phyloP scores from a whole-genome alignment of 2,329 filamentous ascomycete species.

The Raffaelea deltoideospora region DNA sequence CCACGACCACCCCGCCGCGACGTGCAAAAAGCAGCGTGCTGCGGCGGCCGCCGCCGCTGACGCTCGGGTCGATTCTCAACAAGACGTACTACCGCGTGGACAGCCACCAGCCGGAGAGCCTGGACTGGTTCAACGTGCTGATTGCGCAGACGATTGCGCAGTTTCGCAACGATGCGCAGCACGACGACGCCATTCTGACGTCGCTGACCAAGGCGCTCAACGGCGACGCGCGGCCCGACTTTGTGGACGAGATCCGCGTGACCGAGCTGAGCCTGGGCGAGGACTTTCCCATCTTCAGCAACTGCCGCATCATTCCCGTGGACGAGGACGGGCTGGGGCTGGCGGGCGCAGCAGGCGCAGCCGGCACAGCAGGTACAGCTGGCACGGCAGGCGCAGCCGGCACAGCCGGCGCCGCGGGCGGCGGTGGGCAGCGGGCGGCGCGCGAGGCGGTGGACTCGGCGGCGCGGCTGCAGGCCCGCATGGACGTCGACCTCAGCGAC shows the following conservation, averaged over 20 bases:
- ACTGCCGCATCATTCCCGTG: conserved; percentile 88
- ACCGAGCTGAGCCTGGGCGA: conserved; percentile 90
- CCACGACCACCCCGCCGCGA: too few relatives aligned
- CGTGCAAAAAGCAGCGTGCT: conserved; percentile 50
- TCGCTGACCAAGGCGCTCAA: conserved; percentile 79
- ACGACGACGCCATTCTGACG: conserved; percentile 77
- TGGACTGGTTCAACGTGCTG: conserved; percentile 98
- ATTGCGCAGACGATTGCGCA: conserved; percentile 95
- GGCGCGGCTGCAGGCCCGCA: conserved; percentile 71
- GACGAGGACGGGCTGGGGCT: conserved; percentile 58
- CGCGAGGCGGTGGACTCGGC: conserved; percentile 24
- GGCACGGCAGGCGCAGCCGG: neutral
- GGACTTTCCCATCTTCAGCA: conserved; percentile 97
- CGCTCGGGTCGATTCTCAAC: conserved; percentile 82
- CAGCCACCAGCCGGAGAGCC: conserved; percentile 85
- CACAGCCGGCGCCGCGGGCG: neutral
- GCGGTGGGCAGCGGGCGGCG: conserved; percentile 12
- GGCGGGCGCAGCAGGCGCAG: conserved; percentile 9
- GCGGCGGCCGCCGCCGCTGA: conserved; percentile 57
- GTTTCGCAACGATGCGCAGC: conserved; percentile 79
- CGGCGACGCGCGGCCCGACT: conserved; percentile 72
- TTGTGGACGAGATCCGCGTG: conserved; percentile 83
- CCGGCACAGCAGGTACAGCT: neutral
- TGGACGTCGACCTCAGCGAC: conserved; percentile 95
- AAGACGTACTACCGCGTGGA: conserved; percentile 98